Evolutionary conservation across 495 filamentous ascomycete species (phyloP), one percentile per base, ranked within the genome.

Genomic region (Cercophora samala): DNA sequence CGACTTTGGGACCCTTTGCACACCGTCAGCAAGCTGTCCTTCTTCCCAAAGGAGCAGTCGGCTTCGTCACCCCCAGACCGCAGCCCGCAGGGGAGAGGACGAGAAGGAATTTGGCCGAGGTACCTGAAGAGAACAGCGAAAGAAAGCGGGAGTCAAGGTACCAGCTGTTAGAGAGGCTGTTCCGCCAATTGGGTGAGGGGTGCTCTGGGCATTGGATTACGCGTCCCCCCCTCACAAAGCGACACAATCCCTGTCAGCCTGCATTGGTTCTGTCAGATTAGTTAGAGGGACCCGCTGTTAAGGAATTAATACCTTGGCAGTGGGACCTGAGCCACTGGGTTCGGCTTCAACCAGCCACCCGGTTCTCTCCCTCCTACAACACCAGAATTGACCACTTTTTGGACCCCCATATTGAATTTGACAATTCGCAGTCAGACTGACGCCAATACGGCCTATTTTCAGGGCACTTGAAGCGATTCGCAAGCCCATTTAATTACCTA

Each of bases 201-300:
- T 69, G 65, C 55, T 69, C 68, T 66, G 66, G 63, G 68, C 69
- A 70, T 73, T 73, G 71, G 77, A 75, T 80, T 76, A 80, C 79
- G 78, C 79, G 77, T 75, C 77, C 79, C 65, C 74, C 72, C 67
- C 70, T 60, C 67, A 54, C 63, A 60, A 54, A 73, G 63, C 65
- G 64, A 68, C 60, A 58, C 22, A 53, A 71, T 60, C 70, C 73
- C 60, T 63, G 68, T 71, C 65, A 69, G 68, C 68, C 66, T 66
- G 70, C 70, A 72, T 67, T 64, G 60, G 73, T 69, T n/a, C n/a
- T n/a, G n/a, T n/a, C n/a, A n/a, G n/a, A n/a, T n/a, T n/a, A n/a
- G n/a, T n/a, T n/a, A n/a, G n/a, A n/a, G n/a, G n/a, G n/a, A n/a
- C n/a, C n/a, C n/a, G n/a, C n/a, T n/a, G n/a, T n/a, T n/a, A n/a